Conservation (phyloP, 2,329 filamentous ascomycete genomes). For the Colletotrichum tabaci region DNA sequence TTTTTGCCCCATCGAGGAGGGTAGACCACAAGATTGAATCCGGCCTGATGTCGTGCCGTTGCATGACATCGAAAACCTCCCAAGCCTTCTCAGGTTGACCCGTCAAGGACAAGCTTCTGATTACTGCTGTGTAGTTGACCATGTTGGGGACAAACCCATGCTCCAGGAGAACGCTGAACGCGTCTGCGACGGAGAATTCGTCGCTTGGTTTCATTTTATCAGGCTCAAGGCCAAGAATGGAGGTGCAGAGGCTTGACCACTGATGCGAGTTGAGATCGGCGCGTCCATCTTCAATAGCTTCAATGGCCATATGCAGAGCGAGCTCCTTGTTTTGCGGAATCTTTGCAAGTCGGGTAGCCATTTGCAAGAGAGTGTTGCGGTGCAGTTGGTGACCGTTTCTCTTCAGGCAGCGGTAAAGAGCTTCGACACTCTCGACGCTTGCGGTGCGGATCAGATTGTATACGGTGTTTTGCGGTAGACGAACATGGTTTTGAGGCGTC, state of each 20-base stretch:
- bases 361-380: conserved; percentile 62
- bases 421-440: conserved; percentile 19
- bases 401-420: conserved; percentile 55
- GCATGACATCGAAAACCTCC: conserved; percentile 75
- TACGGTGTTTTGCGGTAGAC: conserved; percentile 57
- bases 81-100: conserved; percentile 75
- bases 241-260: conserved; percentile 70
- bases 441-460: conserved; percentile 38
- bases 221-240: conserved; percentile 63
- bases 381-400: conserved; percentile 52
- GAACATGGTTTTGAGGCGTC: conserved; percentile 49
- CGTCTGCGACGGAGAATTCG: conserved; percentile 61
- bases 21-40: conserved; percentile 78
- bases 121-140: conserved; percentile 75
- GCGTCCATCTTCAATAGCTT: conserved; percentile 53
- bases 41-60: conserved; percentile 70
- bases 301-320: conserved; percentile 59
- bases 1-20: conserved; percentile 80
- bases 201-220: conserved; percentile 47
- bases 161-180: conserved; percentile 70
- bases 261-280: conserved; percentile 63
- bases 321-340: conserved; percentile 55
- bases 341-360: conserved; percentile 63
- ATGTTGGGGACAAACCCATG: conserved; percentile 76
- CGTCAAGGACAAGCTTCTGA: conserved; percentile 79